Evolutionary conservation across 805 yeast genomes (phyloP).

Genomic region (Wickerhamomyces chambardii): DNA sequence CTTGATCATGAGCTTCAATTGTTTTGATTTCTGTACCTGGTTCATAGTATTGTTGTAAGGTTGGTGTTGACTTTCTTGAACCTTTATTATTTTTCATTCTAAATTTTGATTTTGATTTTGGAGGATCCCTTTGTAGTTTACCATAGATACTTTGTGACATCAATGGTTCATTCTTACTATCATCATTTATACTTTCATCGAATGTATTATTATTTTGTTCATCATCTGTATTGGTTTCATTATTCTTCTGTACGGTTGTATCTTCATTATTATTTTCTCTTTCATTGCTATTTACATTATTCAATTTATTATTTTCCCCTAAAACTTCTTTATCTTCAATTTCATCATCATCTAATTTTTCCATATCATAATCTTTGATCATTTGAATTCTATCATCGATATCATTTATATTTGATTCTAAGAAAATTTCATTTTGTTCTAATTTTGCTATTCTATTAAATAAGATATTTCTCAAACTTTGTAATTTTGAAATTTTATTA

Average conservation of each 20-base stretch:
- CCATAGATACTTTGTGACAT: conserved; percentile 35
- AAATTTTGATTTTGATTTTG: conserved; percentile 17
- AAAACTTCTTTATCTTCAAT: conserved; percentile 3
- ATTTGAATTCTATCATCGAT: conserved; percentile 34
- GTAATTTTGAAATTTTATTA: conserved; percentile 40
- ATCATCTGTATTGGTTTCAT: conserved; percentile 2
- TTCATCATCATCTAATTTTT: conserved; percentile 17
- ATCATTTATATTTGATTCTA: conserved; percentile 39
- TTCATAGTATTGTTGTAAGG: conserved; percentile 54
- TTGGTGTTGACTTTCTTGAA: conserved; percentile 45
- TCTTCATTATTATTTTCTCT: conserved; percentile 2
- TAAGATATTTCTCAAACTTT: conserved; percentile 39
- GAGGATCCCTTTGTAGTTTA: conserved; percentile 26
- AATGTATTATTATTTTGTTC: conserved; percentile 4
- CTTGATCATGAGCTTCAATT: conserved; percentile 42
- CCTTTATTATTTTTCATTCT: conserved; percentile 19
- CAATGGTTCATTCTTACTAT: conserved; percentile 18
- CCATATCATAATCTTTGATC: conserved; percentile 29
- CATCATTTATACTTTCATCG: conserved; percentile 10
- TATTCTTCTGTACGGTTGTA: conserved; percentile 3
- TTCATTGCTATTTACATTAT: not conserved
- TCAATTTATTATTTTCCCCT: not conserved
- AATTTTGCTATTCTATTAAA: conserved; percentile 50
- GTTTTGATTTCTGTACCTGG: conserved; percentile 46
- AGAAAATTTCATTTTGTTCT: conserved; percentile 50